Evolutionary conservation across 495 filamentous ascomycete genomes (phyloP), one percentile per base, ranked within the genome.

Genomic region (Recurvomyces mirabilis): DNA sequence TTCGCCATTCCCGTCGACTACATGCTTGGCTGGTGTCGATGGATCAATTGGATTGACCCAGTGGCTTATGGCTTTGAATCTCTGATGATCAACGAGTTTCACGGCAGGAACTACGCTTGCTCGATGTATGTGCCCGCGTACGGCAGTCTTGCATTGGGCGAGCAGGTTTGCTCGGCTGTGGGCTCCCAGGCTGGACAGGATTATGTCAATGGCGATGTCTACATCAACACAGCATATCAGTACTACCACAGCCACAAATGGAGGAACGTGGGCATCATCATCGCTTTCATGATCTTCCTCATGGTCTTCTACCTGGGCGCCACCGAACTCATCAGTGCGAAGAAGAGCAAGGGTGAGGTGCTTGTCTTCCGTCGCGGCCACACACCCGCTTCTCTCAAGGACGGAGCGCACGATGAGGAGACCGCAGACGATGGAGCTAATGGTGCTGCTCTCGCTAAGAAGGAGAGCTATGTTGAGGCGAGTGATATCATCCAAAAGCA

Each of bases 51-150:
- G 49, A 60, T 94, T 11, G 79, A 94, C 50, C 87, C 87, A 4
- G 75, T 95, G 14, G 78, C 75, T 1, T 95, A 94, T 51, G 77
- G 82, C 1, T 95, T 93, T 55, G 87, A 95, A 62, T 68, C 78
- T 2, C 63, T 95, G 10, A 84, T 95, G 78, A 76, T 93, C 52
- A 95, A 95, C 56, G 87, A 94, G 60, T 95, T 91, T 58, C 68
- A 74, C 49, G 60, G 64, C 24, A 75, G 81, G 4, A 46, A 73
- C 0, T 89, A 84, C 51, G 12, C 21, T 0, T 95, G 87, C 56
- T 65, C 70, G 1, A 31, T 46, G 5, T 82, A 72, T 46, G 68
- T 88, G 1, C 57, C 63, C 7, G 52, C 57, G 0, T 87, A 87
- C 53, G 53, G 35, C 0, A 53, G 67, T 38, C 58, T 74, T 14